Evolutionary conservation across 352 stramenopile genomes (phyloP), one percentile per base, ranked within the genome.

Genomic region (Thalassiosira oceanica): DNA sequence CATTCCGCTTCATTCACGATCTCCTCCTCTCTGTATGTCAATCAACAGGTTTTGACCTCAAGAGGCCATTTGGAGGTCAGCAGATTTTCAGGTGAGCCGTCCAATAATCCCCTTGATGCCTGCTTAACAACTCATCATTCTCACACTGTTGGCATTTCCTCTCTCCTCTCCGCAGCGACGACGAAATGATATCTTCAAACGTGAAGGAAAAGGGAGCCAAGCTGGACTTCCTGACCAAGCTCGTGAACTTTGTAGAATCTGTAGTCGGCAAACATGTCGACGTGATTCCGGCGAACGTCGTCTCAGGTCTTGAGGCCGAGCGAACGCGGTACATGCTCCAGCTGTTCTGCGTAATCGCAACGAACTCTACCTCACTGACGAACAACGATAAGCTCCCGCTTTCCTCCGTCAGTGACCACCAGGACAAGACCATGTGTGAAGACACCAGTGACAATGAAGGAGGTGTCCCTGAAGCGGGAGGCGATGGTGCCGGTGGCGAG

Each of bases 201-300:
- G 96, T 97, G 54, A 96, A 95, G 55, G 93, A 97, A 35, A 98
- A 98, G 73, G 80, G 93, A 6, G 79, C 92, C 28, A 98, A 98
- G 78, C 86, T 98, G 18, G 67, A 73, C 11, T 97, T 94, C 53
- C 84, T 97, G 29, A 69, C 85, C 15, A 90, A 95, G 84, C 79
- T 91, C 0, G 82, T 92, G 46, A 69, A 58, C 50, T 46, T 94
- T 74, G 54, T 88, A 49, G 85, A 75, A 29, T 66, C n/a, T 39
- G 88, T 94, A 31, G 67, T 97, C 10, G 94, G 94, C 54, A 89
- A 92, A 28, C 73, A 92, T 10, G 70, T 97, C 26, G 88, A 96
- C 16, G 93, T 93, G 18, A 93, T 90, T 45, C 80, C 93, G 10
- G 85, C 70, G 10, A 97, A 96, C 60, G 94, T 97, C 50, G 92